Percentiles rank a stretch among this genome's conserved stretches.
These are phyloP conservation scores for Verticillium klebahnii DNA, from an alignment of 2,329 filamentous ascomycete species.

Conservation along the genomic window DNA sequence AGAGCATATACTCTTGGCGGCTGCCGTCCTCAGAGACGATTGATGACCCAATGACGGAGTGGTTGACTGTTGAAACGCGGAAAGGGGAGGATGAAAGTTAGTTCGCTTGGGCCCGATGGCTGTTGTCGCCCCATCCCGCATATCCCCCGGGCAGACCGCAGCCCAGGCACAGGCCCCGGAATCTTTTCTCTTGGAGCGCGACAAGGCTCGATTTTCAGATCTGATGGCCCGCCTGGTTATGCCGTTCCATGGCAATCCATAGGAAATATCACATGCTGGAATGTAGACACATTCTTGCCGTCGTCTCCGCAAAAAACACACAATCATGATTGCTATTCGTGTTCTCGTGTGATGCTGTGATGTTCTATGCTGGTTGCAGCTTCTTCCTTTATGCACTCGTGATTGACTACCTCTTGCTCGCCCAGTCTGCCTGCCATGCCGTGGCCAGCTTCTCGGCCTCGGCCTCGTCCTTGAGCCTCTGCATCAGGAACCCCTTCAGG, in stretches of 20 bases:
- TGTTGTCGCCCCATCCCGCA: not conserved
- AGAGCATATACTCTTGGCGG: constrained; percentile 15
- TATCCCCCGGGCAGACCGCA: not conserved
- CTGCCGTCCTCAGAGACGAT: constrained; percentile 15
- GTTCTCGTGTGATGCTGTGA: not conserved
- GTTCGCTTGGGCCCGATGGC: not conserved
- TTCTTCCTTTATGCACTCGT: not conserved
- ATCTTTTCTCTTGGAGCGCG: constrained; percentile 19
- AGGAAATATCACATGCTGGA: constrained; percentile 21
- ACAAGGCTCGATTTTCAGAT: constrained; percentile 23
- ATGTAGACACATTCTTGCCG: constrained; percentile 21
- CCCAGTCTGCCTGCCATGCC: constrained; percentile 70
- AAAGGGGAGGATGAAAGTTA: not conserved
- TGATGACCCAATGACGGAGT: constrained; percentile 16
- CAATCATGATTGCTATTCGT: constrained; percentile 1
- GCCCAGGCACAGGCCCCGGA: not conserved
- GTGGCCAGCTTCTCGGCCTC: constrained; percentile 59
- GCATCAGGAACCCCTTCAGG: constrained; percentile 72
- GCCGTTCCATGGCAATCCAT: constrained; percentile 18
- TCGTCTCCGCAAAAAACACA: constrained; percentile 10
- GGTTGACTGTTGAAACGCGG: not conserved
- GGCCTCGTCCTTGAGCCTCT: constrained; percentile 69
- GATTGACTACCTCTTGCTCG: constrained; percentile 32
- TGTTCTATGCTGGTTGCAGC: not conserved
- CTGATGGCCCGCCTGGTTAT: constrained; percentile 26